Conservation (phyloP, 129 eudicot genomes). For the Centrapalus pauciflorus region DNA sequence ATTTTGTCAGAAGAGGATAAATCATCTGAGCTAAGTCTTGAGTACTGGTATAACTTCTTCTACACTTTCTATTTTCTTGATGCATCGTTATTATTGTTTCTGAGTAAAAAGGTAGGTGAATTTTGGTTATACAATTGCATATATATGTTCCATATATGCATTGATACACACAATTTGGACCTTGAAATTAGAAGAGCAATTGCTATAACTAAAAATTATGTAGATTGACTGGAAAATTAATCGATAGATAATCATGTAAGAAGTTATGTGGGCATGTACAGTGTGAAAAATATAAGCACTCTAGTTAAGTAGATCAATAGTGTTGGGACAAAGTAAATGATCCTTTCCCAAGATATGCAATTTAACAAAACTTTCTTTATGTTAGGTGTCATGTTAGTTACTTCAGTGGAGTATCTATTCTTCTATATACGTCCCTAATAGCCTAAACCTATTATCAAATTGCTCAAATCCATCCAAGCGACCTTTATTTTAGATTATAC, state of each 20-base stretch:
- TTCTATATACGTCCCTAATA: background rate
- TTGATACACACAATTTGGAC: background rate
- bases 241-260: background rate
- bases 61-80: background rate
- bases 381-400: background rate
- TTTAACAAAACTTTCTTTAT: background rate
- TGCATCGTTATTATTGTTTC: background rate
- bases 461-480: background rate
- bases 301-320: background rate
- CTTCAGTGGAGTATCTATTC: background rate
- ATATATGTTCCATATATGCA: background rate
- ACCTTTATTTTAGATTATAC: background rate
- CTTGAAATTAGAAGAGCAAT: background rate
- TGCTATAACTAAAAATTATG: background rate
- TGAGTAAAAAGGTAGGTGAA: no score
- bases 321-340: background rate
- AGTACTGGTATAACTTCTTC: conserved; percentile 50
- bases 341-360: background rate
- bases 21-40: conserved; percentile 77
- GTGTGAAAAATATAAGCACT: background rate
- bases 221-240: background rate
- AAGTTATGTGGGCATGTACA: background rate
- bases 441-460: background rate
- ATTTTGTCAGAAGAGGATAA: conserved; percentile 80
- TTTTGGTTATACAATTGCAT: background rate